Evolutionary conservation across 2,329 filamentous ascomycete genomes (phyloP).

Genomic region (Alternaria angustiovoidea): DNA sequence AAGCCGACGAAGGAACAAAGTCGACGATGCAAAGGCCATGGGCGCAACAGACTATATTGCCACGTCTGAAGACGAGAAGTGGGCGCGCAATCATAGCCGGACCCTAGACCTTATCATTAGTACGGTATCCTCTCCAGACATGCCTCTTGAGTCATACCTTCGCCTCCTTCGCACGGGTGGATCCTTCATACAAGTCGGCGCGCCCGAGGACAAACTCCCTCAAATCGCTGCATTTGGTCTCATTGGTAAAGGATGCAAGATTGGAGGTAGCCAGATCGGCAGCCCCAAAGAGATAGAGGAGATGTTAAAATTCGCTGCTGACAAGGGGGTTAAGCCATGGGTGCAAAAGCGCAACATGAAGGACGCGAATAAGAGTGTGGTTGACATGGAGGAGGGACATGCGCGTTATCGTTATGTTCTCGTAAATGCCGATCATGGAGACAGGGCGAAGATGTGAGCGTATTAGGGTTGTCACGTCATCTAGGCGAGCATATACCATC

Average conservation of each 20-base stretch:
- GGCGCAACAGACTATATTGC: slow-evolving; percentile 72
- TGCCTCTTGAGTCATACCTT: slow-evolving; percentile 71
- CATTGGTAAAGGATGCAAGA: slow-evolving; percentile 62
- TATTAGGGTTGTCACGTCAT: background rate
- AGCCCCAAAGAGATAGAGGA: slow-evolving; percentile 66
- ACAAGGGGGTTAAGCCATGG: slow-evolving; percentile 67
- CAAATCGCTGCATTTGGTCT: slow-evolving; percentile 65
- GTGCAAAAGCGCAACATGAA: slow-evolving; percentile 69
- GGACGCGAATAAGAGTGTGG: slow-evolving; percentile 61
- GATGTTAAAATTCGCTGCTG: slow-evolving; percentile 68
- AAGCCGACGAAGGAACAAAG: slow-evolving; percentile 67
- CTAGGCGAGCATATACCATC: background rate
- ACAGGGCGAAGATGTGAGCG: slow-evolving; percentile 35
- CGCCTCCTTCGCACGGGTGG: slow-evolving; percentile 67
- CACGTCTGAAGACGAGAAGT: slow-evolving; percentile 53
- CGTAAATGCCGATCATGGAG: slow-evolving; percentile 37
- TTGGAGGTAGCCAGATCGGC: slow-evolving; percentile 59
- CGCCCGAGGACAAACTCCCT: slow-evolving; percentile 67
- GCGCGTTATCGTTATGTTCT: slow-evolving; percentile 55
- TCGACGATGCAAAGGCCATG: slow-evolving; percentile 66
- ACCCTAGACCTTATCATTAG: slow-evolving; percentile 67
- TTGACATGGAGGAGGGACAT: slow-evolving; percentile 66
- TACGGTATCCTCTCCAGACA: slow-evolving; percentile 65
- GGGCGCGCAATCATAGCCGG: slow-evolving; percentile 68
- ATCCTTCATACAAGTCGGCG: slow-evolving; percentile 72